Evolutionary conservation across 2,329 filamentous ascomycete genomes (phyloP).

Genomic region (Sclerotinia spermophila): DNA sequence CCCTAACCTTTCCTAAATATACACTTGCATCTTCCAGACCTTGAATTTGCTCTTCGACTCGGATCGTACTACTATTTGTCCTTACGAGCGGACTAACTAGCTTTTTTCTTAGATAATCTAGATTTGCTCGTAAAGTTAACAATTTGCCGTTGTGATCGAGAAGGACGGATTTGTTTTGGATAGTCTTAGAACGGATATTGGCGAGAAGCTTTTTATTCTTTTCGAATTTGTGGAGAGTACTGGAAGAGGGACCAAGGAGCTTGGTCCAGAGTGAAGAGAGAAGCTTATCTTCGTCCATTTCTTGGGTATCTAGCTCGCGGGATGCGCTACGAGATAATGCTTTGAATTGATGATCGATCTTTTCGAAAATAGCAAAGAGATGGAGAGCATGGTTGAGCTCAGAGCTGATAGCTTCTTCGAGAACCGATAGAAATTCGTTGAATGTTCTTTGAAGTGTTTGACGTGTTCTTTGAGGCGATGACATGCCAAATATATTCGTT

Average conservation of each 20-base stretch:
- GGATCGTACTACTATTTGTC: slow-evolving; percentile 63
- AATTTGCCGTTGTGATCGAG: slow-evolving; percentile 84
- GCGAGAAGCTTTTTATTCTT: slow-evolving; percentile 78
- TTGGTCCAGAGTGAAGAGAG: slow-evolving; percentile 82
- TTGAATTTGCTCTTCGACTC: slow-evolving; percentile 79
- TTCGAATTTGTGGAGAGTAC: slow-evolving; percentile 81
- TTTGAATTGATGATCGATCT: slow-evolving; percentile 84
- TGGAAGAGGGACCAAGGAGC: slow-evolving; percentile 72
- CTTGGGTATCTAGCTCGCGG: slow-evolving; percentile 77
- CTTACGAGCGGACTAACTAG: slow-evolving; percentile 80
- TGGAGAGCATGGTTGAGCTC: slow-evolving; percentile 77
- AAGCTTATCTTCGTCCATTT: slow-evolving; percentile 75
- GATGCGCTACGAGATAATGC: slow-evolving; percentile 82
- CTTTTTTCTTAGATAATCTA: slow-evolving; percentile 80
- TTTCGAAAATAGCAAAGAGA: slow-evolving; percentile 86
- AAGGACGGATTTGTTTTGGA: slow-evolving; percentile 81
- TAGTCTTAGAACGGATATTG: slow-evolving; percentile 76
- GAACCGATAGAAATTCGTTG: slow-evolving; percentile 77
- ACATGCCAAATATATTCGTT: slow-evolving; percentile 73
- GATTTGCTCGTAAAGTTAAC: slow-evolving; percentile 76
- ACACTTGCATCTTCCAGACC: slow-evolving; percentile 77
- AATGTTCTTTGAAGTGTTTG: slow-evolving; percentile 82
- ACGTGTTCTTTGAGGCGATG: slow-evolving; percentile 74
- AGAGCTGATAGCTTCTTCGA: slow-evolving; percentile 84
- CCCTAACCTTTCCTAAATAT: slow-evolving; percentile 71